Percentiles rank a stretch among this genome's conserved stretches.
phyloP scores from a whole-genome alignment of 805 yeast genomes.

The Yarrowia phangngaensis region DNA sequence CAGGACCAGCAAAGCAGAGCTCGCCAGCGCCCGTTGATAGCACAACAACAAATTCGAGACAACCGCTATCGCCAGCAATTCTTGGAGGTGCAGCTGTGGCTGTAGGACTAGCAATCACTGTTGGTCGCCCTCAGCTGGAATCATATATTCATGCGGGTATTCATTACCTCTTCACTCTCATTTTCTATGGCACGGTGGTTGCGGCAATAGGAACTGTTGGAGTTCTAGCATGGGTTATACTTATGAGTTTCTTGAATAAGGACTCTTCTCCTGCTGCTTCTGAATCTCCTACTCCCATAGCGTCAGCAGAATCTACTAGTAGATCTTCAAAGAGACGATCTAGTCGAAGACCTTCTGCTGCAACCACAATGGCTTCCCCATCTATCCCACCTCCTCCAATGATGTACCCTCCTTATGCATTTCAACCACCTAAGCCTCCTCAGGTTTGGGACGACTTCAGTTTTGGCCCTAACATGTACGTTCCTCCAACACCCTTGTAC shows the following conservation, averaged over 20 bases:
- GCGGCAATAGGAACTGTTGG: constrained; percentile 1
- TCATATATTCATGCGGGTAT: constrained; percentile 17
- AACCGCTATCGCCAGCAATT: constrained; percentile 11
- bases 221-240: neutral
- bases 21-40: too few relatives aligned
- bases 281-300: neutral
- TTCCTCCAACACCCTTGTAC: constrained; percentile 7
- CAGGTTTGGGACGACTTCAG: constrained; percentile 18
- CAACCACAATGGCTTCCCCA: constrained; percentile 6
- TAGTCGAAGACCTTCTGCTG: constrained; percentile 4
- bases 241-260: neutral
- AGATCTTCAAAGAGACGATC: constrained; percentile 8
- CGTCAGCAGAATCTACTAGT: neutral
- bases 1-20: neutral
- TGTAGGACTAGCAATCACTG: constrained; percentile 1
- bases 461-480: constrained; percentile 17
- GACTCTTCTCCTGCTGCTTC: neutral
- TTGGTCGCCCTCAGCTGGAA: constrained; percentile 6
- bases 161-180: constrained; percentile 15
- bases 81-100: constrained; percentile 3
- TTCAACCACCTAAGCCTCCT: too few relatives aligned
- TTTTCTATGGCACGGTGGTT: constrained; percentile 10
- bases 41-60: too few relatives aligned
- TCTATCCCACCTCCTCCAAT: constrained; percentile 5
- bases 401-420: constrained; percentile 21